Evolutionary conservation across 2,329 filamentous ascomycete species (phyloP).

Genomic region (Trichoderma sp.): DNA sequence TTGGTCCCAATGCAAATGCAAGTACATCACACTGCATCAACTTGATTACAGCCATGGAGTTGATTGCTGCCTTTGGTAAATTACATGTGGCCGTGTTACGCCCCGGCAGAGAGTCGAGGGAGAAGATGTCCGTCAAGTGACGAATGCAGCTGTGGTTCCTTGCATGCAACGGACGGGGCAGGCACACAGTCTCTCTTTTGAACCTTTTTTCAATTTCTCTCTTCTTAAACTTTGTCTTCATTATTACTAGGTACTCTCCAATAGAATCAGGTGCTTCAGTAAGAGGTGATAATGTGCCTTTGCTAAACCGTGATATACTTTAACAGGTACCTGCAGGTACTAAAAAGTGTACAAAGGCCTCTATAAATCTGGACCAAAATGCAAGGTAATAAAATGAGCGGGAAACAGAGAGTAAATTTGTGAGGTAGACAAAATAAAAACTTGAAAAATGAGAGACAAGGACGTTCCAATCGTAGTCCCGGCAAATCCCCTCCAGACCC

Average conservation of each 20-base stretch:
- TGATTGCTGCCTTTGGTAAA: not conserved
- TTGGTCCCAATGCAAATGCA: not conserved
- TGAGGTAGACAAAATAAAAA: not conserved
- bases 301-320: not conserved
- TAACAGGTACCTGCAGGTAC: not conserved
- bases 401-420: not conserved
- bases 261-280: no score
- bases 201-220: not conserved
- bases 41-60: not conserved
- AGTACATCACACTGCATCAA: not conserved
- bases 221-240: not conserved
- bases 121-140: not conserved
- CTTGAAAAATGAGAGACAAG: not conserved
- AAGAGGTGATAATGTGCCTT: not conserved
- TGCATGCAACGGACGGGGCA: not conserved
- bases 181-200: not conserved
- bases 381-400: not conserved
- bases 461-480: not conserved
- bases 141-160: not conserved
- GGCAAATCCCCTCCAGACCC: not conserved
- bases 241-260: not conserved
- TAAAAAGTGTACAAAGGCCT: not conserved
- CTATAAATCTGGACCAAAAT: not conserved
- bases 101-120: not conserved
- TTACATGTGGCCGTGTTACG: not conserved